A percentile compares a stretch with the other conserved stretches of the same genome.
Conservation (phyloP, 352 stramenopile species). For the Pythium folliculosum region DNA sequence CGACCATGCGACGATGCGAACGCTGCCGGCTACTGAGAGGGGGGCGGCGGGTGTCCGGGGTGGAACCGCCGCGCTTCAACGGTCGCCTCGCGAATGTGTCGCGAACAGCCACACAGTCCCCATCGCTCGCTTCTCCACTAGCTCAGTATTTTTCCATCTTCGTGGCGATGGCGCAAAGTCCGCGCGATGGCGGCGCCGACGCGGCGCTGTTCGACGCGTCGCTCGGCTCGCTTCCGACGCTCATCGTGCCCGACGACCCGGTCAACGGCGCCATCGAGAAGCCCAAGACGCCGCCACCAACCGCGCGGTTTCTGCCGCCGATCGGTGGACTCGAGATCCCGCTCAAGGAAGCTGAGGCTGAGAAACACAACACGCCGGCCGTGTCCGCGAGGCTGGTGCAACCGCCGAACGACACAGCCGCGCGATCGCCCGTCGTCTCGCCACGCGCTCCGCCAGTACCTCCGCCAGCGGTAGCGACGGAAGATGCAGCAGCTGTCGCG, state of each 20-base stretch:
- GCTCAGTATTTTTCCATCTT: neutral
- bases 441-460: conserved; percentile 4
- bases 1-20: too few species aligned
- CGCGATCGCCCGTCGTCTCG: neutral
- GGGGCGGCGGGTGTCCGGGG: too few species aligned
- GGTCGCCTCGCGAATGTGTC: too few species aligned
- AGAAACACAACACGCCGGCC: too few species aligned
- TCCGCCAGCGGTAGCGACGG: neutral
- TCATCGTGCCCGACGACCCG: conserved; percentile 74
- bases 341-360: too few species aligned
- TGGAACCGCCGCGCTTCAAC: too few species aligned
- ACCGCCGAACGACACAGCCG: neutral
- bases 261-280: conserved; percentile 64
- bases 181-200: neutral
- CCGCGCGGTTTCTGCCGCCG: neutral
- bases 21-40: too few species aligned
- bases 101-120: too few species aligned
- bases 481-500: neutral
- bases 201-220: conserved; percentile 26
- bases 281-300: conserved; percentile 45
- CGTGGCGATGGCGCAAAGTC: conserved; percentile 13
- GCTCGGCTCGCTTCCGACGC: conserved; percentile 51
- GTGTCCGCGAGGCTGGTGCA: too few species aligned
- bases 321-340: neutral
- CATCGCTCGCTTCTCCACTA: too few species aligned